phyloP scores from a whole-genome alignment of 768 basidiomycete species.

The Amanita rimosa region DNA sequence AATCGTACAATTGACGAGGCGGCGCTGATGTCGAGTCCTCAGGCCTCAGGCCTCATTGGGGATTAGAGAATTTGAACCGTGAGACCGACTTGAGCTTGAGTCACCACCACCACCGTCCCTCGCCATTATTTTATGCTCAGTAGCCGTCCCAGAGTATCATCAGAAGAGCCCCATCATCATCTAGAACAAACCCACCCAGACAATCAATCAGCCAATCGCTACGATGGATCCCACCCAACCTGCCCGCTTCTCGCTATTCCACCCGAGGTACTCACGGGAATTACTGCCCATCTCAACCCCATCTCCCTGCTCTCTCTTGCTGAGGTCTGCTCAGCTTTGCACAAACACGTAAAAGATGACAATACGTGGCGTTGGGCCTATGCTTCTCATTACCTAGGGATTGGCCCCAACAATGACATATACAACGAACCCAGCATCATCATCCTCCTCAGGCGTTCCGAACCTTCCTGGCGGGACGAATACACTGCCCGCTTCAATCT shows the following conservation, averaged over 20 bases:
- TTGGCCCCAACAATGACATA: constrained; percentile 53
- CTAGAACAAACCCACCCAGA: constrained; percentile 19
- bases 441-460: constrained; percentile 43
- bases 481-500: constrained; percentile 47
- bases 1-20: no score
- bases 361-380: constrained; percentile 76
- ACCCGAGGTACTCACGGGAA: constrained; percentile 61
- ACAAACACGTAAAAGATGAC: constrained; percentile 63
- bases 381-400: constrained; percentile 51
- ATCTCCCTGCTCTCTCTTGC: constrained; percentile 47
- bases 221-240: constrained; percentile 34
- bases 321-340: constrained; percentile 37
- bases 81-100: background rate
- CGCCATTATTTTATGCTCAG: constrained; percentile 65
- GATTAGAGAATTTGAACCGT: background rate
- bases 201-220: constrained; percentile 25
- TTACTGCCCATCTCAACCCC: constrained; percentile 65
- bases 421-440: constrained; percentile 29
- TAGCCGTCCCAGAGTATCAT: constrained; percentile 32
- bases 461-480: constrained; percentile 60
- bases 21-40: no score
- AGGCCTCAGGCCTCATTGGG: no score
- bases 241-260: constrained; percentile 41
- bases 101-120: constrained; percentile 11
- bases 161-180: constrained; percentile 24